These are phyloP conservation scores for Pelargonium hybrid DNA, from an alignment of 441 rosid genomes.

Conservation along the genomic window DNA sequence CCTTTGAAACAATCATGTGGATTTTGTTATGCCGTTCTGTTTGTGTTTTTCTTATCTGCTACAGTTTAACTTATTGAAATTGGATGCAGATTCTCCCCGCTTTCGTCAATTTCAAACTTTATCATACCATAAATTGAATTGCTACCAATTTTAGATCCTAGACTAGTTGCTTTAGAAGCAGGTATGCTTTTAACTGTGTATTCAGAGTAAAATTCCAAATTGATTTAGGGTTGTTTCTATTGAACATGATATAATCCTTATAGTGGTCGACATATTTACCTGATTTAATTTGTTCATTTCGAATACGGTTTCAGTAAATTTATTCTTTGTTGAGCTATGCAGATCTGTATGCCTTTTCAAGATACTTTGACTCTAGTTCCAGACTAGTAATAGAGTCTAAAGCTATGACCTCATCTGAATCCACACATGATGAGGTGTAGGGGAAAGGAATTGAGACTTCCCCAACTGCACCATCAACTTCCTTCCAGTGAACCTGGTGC, in stretches of 20 bases:
- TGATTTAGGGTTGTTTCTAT: background rate
- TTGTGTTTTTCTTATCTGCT: background rate
- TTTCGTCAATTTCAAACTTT: conserved; percentile 67
- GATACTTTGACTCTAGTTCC: background rate
- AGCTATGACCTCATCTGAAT: background rate
- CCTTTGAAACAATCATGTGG: no score
- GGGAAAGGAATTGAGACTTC: background rate
- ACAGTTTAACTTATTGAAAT: background rate
- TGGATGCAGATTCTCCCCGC: conserved; percentile 74
- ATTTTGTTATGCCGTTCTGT: no score
- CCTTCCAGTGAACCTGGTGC: background rate
- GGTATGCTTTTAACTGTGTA: conserved; percentile 30
- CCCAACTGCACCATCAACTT: background rate
- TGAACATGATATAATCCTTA: background rate
- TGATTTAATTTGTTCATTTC: background rate
- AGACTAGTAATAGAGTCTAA: background rate
- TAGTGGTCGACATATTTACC: background rate
- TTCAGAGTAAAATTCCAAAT: background rate
- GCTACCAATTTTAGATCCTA: conserved; percentile 83
- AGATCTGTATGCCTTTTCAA: background rate
- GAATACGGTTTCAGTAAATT: no score
- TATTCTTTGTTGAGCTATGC: background rate
- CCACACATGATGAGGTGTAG: background rate
- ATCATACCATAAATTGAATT: conserved; percentile 65
- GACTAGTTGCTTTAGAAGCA: conserved; percentile 79